Conservation (phyloP, 495 filamentous ascomycete species). For the Xylaria scruposa region DNA sequence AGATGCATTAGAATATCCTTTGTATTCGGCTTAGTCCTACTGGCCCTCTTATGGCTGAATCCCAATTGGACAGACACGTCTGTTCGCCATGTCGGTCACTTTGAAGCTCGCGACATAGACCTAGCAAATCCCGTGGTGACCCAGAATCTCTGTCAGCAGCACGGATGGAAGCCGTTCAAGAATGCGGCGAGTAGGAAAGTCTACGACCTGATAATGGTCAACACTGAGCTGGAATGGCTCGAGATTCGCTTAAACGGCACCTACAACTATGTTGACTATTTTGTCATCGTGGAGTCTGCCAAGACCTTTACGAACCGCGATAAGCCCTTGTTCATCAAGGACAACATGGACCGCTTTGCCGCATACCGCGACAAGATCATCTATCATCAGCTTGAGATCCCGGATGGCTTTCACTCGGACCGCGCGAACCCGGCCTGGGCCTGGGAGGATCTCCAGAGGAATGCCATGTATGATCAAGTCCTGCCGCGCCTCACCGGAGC, state of each 20-base stretch:
- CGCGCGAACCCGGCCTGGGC: conserved; percentile 49
- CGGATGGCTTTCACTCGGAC: conserved; percentile 41
- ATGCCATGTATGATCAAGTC: conserved; percentile 57
- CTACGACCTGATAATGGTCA: conserved; percentile 62
- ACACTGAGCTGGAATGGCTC: conserved; percentile 63
- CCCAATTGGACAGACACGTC: conserved; percentile 37
- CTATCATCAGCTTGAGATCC: conserved; percentile 58
- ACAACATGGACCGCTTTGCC: conserved; percentile 49
- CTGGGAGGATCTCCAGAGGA: conserved; percentile 58
- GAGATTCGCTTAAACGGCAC: conserved; percentile 63
- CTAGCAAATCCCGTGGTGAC: conserved; percentile 28
- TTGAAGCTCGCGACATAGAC: conserved; percentile 25
- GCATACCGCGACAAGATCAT: conserved; percentile 59
- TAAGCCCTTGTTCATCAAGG: conserved; percentile 55
- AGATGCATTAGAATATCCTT: conserved; percentile 29
- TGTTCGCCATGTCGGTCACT: conserved; percentile 33
- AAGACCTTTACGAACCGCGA: conserved; percentile 57
- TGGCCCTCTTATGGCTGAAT: conserved; percentile 35
- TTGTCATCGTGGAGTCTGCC: conserved; percentile 59
- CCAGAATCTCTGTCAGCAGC: conserved; percentile 44
- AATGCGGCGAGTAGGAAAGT: conserved; percentile 49
- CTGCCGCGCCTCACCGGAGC: conserved; percentile 49
- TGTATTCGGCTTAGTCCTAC: conserved; percentile 12
- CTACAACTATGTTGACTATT: conserved; percentile 60
- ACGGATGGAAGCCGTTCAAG: conserved; percentile 49